These are phyloP conservation scores for Phylloporus sp. DNA, from an alignment of 768 basidiomycete species.

Conservation along the genomic window DNA sequence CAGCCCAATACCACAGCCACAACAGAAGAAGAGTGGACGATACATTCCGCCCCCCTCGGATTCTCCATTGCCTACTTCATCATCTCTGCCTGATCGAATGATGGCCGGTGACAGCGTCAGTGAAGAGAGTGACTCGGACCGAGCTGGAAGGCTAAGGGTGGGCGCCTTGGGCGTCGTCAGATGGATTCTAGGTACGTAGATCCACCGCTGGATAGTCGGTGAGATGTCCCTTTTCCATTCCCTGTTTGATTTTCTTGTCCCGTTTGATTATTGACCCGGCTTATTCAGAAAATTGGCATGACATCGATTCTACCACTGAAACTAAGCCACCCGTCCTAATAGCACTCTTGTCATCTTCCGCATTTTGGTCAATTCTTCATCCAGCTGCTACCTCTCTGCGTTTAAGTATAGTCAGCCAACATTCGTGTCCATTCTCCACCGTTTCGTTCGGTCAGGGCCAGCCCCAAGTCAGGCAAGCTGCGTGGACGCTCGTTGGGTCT, in stretches of 20 bases:
- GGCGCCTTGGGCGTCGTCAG: conserved; percentile 60
- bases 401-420: conserved; percentile 29
- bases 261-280: background rate
- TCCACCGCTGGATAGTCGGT: background rate
- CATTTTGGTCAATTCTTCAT: conserved; percentile 57
- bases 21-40: conserved; percentile 30
- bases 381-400: conserved; percentile 41
- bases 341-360: conserved; percentile 29
- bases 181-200: conserved; percentile 56
- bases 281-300: conserved; percentile 16
- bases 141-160: conserved; percentile 63
- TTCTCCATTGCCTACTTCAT: conserved; percentile 25
- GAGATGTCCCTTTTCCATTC: background rate
- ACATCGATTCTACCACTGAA: background rate
- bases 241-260: background rate
- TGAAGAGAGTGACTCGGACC: conserved; percentile 67
- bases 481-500: conserved; percentile 57
- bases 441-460: conserved; percentile 53
- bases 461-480: conserved; percentile 65
- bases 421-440: conserved; percentile 11
- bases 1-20: conserved; percentile 19
- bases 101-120: conserved; percentile 30
- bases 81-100: conserved; percentile 16
- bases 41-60: conserved; percentile 29
- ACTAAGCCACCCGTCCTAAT: conserved; percentile 2